Percentiles rank a stretch among this genome's conserved stretches.
These are phyloP conservation scores for Russula sp. DNA, from an alignment of 768 basidiomycete species.

Conservation along the genomic window DNA sequence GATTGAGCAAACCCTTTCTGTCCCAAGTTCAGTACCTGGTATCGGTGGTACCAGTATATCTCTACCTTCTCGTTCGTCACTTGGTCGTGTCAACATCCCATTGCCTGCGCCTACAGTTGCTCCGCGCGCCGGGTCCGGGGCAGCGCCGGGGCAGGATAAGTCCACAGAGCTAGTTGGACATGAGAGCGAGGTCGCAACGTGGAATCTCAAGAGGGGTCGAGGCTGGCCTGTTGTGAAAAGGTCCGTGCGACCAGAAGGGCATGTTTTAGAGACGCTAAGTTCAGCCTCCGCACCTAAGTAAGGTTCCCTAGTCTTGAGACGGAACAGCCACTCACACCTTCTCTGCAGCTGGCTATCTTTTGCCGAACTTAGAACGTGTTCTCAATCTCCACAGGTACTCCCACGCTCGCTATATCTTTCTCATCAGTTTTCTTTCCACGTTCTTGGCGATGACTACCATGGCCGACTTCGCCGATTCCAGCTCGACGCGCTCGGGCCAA, in stretches of 20 bases:
- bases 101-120: constrained; percentile 21
- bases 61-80: constrained; percentile 45
- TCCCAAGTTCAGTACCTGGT: constrained; percentile 27
- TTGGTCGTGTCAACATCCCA: constrained; percentile 32
- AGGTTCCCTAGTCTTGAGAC: neutral
- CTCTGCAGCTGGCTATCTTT: constrained; percentile 56
- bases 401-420: constrained; percentile 76
- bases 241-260: constrained; percentile 20
- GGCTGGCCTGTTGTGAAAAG: constrained; percentile 50
- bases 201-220: constrained; percentile 47
- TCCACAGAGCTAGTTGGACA: constrained; percentile 32
- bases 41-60: constrained; percentile 51
- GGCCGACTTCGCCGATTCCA: constrained; percentile 62
- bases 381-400: constrained; percentile 48
- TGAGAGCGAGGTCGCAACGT: constrained; percentile 49
- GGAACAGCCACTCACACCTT: neutral
- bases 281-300: constrained; percentile 17
- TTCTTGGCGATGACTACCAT: constrained; percentile 70
- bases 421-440: constrained; percentile 78
- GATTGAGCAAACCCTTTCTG: constrained; percentile 22
- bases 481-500: constrained; percentile 46
- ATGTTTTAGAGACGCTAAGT: neutral
- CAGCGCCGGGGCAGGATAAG: constrained; percentile 32
- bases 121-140: constrained; percentile 24
- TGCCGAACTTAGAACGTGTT: constrained; percentile 75